A percentile compares a stretch with the other conserved stretches of the same genome.
Evolutionary conservation across 2,329 filamentous ascomycete genomes (phyloP).

Genomic region (Tolypocladium endophyticum): DNA sequence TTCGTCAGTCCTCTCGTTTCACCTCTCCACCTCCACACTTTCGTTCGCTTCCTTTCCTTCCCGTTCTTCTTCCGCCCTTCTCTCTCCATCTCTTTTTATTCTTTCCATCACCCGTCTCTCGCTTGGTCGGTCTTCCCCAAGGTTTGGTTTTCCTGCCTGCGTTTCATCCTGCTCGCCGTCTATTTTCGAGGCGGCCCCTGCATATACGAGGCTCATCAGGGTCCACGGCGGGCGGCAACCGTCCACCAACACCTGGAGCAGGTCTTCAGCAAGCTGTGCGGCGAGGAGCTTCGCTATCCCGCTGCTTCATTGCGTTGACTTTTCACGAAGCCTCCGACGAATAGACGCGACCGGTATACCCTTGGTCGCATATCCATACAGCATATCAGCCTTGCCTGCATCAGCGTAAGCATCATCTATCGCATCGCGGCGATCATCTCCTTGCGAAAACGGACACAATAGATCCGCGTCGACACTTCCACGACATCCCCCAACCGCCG

Average conservation of each 20-base stretch:
- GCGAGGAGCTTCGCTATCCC: neutral
- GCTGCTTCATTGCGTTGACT: neutral
- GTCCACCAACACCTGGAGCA: constrained; percentile 5
- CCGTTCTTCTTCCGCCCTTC: constrained; percentile 1
- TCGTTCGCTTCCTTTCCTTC: constrained; percentile 1
- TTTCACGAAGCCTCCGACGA: neutral
- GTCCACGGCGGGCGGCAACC: neutral
- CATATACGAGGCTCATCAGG: neutral
- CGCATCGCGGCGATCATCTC: neutral
- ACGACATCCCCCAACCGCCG: neutral
- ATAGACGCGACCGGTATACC: neutral
- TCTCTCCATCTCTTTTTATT: neutral
- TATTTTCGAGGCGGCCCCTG: neutral
- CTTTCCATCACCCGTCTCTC: constrained; percentile 1
- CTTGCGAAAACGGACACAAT: neutral
- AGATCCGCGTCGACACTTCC: neutral
- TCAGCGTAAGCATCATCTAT: neutral
- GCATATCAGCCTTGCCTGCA: neutral
- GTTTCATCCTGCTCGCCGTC: neutral
- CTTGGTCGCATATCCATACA: neutral
- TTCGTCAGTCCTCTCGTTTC: neutral
- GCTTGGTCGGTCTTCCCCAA: neutral
- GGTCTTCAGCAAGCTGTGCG: constrained; percentile 7
- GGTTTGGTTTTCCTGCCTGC: neutral
- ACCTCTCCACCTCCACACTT: constrained; percentile 3